phyloP scores from a whole-genome alignment of 2,329 filamentous ascomycete genomes.

The Hypoxylon sp. region DNA sequence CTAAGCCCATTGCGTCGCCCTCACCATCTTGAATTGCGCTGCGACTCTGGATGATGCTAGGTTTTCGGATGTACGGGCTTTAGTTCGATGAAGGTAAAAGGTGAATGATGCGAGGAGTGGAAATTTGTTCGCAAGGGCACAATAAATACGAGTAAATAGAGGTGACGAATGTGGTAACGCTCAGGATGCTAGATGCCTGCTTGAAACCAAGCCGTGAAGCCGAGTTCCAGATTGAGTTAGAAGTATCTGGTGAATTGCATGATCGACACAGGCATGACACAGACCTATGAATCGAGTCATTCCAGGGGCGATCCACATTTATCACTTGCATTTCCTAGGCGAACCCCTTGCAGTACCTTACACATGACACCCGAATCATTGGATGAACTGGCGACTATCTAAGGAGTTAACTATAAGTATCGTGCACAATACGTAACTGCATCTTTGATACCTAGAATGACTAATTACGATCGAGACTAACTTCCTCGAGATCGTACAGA shows the following conservation, averaged over 20 bases:
- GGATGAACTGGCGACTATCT: no score
- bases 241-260: slow-evolving; percentile 20
- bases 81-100: slow-evolving; percentile 8
- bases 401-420: no score
- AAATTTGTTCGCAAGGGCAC: not conserved
- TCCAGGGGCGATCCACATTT: slow-evolving; percentile 19
- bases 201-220: slow-evolving; percentile 38
- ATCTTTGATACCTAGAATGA: no score
- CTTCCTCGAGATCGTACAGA: no score
- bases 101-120: slow-evolving; percentile 3
- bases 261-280: slow-evolving; percentile 31
- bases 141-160: slow-evolving; percentile 3
- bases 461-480: no score
- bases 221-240: slow-evolving; percentile 30
- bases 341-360: not conserved
- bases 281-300: slow-evolving; percentile 12
- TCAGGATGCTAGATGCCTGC: slow-evolving; percentile 19
- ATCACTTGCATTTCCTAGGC: slow-evolving; percentile 3
- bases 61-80: not conserved
- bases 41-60: not conserved
- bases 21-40: slow-evolving; percentile 28
- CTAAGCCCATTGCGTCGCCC: not conserved
- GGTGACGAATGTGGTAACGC: slow-evolving; percentile 14
- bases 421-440: no score
- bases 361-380: no score